Conservation (phyloP, 2,329 filamentous ascomycete genomes). For the Cladorrhinum sp. region DNA sequence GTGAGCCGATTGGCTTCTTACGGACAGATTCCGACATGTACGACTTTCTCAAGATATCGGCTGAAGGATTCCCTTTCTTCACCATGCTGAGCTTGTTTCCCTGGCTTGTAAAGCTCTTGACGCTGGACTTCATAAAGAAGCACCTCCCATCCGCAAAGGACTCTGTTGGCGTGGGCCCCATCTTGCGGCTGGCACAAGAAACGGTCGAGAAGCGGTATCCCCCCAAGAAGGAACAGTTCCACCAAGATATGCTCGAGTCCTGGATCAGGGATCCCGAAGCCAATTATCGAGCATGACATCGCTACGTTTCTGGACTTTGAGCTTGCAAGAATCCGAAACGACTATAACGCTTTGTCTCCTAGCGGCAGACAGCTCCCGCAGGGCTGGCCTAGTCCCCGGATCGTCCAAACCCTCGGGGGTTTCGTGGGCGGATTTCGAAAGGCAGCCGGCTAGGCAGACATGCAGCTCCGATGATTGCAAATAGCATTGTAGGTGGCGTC, state of each 20-base stretch:
- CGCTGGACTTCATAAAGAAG: constrained; percentile 34
- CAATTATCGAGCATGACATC: too few relatives aligned
- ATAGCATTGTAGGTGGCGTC: too few relatives aligned
- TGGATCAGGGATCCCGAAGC: constrained; percentile 49
- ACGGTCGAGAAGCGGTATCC: constrained; percentile 44
- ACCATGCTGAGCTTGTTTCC: constrained; percentile 41
- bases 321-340: too few relatives aligned
- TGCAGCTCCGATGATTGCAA: too few relatives aligned
- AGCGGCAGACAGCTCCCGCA: too few relatives aligned
- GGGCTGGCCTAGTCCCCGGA: too few relatives aligned
- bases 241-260: constrained; percentile 50
- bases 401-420: too few relatives aligned
- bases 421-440: too few relatives aligned
- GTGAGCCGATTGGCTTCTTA: constrained; percentile 44
- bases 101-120: constrained; percentile 27
- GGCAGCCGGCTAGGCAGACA: too few relatives aligned
- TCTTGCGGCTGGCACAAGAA: constrained; percentile 36
- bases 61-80: constrained; percentile 38
- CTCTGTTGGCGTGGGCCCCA: constrained; percentile 26
- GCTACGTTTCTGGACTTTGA: too few relatives aligned
- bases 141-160: constrained; percentile 33
- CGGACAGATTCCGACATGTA: constrained; percentile 42
- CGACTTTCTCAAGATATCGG: constrained; percentile 41
- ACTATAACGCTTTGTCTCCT: too few relatives aligned
- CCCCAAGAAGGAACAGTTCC: constrained; percentile 36